phyloP scores from a whole-genome alignment of 2,329 filamentous ascomycete species.

The Fusarium illudens region DNA sequence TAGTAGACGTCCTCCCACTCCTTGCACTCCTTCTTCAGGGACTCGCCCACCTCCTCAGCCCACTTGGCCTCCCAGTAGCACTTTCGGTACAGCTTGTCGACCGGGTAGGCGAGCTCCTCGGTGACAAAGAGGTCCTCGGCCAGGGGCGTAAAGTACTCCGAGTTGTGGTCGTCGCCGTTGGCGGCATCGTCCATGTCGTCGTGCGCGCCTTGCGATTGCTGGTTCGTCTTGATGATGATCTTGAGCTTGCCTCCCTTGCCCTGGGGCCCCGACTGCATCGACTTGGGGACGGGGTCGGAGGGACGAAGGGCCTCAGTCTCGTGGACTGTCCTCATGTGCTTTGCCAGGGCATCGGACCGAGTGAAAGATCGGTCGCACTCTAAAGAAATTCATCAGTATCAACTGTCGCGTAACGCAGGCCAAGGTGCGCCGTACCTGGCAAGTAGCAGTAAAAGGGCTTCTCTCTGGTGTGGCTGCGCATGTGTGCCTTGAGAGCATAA shows the following conservation, averaged over 20 bases:
- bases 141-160: constrained; percentile 66
- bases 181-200: constrained; percentile 65
- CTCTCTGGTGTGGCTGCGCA: constrained; percentile 97
- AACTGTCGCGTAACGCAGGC: neutral
- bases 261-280: constrained; percentile 61
- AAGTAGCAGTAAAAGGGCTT: constrained; percentile 98
- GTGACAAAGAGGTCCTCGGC: constrained; percentile 68
- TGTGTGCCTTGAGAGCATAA: constrained; percentile 95
- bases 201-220: constrained; percentile 64
- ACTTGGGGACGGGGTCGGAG: constrained; percentile 76
- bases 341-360: constrained; percentile 91
- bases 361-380: constrained; percentile 99
- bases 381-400: constrained; percentile 49
- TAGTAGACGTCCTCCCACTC: constrained; percentile 72
- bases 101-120: constrained; percentile 69
- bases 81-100: constrained; percentile 70
- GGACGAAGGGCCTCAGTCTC: constrained; percentile 94
- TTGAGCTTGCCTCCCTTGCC: constrained; percentile 65
- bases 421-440: constrained; percentile 69
- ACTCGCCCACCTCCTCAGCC: constrained; percentile 73
- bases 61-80: constrained; percentile 77
- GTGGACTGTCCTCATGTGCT: constrained; percentile 98
- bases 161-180: constrained; percentile 63
- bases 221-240: constrained; percentile 69
- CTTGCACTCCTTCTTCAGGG: constrained; percentile 71